Conservation (phyloP, 441 rosid species). For the Pelargonium citronellum region DNA sequence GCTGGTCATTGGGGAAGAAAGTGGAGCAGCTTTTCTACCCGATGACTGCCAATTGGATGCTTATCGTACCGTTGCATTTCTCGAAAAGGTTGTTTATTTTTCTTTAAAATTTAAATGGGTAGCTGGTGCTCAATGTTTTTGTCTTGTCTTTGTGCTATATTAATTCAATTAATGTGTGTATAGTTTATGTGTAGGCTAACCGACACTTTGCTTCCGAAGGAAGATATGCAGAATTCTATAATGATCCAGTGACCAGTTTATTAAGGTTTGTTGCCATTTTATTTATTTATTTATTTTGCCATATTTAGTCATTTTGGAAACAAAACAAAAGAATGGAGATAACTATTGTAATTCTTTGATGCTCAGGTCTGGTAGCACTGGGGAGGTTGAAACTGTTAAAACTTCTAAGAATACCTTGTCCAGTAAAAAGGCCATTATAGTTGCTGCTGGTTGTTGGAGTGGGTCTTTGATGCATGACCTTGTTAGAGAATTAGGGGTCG, state of each 20-base stretch:
- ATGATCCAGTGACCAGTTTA: slow-evolving; percentile 62
- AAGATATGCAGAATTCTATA: slow-evolving; percentile 77
- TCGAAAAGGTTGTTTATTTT: slow-evolving; percentile 50
- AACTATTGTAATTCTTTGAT: slow-evolving; percentile 8
- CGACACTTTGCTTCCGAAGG: slow-evolving; percentile 50
- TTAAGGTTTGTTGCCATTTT: slow-evolving; percentile 38
- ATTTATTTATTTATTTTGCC: too few species aligned
- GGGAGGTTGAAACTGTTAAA: slow-evolving; percentile 56
- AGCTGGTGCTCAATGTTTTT: slow-evolving; percentile 14
- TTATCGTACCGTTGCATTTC: slow-evolving; percentile 52
- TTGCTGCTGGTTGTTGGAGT: slow-evolving; percentile 96
- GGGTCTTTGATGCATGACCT: slow-evolving; percentile 59
- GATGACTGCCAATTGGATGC: slow-evolving; percentile 90
- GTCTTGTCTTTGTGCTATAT: slow-evolving; percentile 9
- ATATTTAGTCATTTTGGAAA: neutral
- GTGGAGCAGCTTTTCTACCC: slow-evolving; percentile 71
- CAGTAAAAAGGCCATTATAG: slow-evolving; percentile 58
- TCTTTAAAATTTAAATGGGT: slow-evolving; percentile 11
- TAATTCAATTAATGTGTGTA: neutral
- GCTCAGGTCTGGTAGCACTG: slow-evolving; percentile 42
- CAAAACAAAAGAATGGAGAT: neutral
- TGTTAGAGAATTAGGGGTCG: slow-evolving; percentile 41
- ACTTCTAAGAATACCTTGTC: slow-evolving; percentile 54
- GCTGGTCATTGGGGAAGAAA: slow-evolving; percentile 41
- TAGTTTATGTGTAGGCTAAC: slow-evolving; percentile 45